A percentile compares a stretch with the other conserved stretches of the same genome.
Evolutionary conservation across 768 basidiomycete genomes (phyloP).

Genomic region (Boletus rufocinnamomeus): DNA sequence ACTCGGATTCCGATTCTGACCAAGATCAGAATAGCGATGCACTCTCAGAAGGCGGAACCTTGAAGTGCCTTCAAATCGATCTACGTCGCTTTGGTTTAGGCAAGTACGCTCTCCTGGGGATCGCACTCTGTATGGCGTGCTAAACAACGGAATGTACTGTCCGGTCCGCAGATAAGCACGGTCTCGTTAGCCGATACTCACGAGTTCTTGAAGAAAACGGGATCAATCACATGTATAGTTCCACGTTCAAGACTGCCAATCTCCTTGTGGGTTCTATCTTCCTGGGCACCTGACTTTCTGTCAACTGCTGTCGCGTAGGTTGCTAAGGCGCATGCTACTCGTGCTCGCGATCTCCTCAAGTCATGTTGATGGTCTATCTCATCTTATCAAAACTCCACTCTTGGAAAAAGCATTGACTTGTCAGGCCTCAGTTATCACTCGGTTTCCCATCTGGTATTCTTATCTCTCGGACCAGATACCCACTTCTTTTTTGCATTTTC

Average conservation of each 20-base stretch:
- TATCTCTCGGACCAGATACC: conserved; percentile 24
- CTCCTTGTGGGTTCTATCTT: conserved; percentile 52
- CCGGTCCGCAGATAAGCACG: conserved; percentile 61
- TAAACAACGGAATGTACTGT: conserved; percentile 9
- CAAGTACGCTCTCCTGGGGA: conserved; percentile 31
- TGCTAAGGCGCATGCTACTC: conserved; percentile 55
- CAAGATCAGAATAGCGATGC: conserved; percentile 40
- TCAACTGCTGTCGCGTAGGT: conserved; percentile 40
- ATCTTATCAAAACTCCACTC: conserved; percentile 1
- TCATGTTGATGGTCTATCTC: conserved; percentile 45
- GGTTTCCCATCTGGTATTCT: conserved; percentile 5
- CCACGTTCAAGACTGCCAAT: conserved; percentile 83
- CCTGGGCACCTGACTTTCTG: neutral
- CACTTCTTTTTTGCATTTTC: conserved; percentile 5
- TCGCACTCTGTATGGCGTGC: neutral
- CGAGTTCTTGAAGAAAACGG: conserved; percentile 69
- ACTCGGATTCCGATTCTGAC: conserved; percentile 39
- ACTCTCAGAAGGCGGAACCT: conserved; percentile 39
- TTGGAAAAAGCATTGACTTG: conserved; percentile 5
- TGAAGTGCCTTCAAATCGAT: conserved; percentile 78
- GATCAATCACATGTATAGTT: conserved; percentile 84
- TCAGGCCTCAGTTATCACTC: neutral
- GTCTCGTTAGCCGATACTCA: conserved; percentile 76
- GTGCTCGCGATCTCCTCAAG: conserved; percentile 58
- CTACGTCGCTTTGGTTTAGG: conserved; percentile 71